These are phyloP conservation scores for Penicillium sp. DNA, from an alignment of 2,329 filamentous ascomycete species.

Conservation along the genomic window DNA sequence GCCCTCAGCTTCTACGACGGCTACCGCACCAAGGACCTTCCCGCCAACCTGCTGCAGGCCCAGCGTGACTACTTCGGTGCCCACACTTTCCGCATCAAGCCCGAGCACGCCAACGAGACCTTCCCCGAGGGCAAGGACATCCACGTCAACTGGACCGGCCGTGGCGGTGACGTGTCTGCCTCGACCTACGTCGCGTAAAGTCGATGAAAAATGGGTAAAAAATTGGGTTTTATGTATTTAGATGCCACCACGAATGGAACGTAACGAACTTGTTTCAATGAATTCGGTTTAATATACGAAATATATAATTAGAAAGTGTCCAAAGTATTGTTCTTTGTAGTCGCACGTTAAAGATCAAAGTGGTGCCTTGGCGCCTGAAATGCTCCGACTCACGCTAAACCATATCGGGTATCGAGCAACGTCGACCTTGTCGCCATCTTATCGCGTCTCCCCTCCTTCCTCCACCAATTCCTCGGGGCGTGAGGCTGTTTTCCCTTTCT, in stretches of 20 bases:
- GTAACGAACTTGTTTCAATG: conserved; percentile 24
- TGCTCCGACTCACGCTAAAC: conserved; percentile 3
- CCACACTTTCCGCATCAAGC: conserved; percentile 87
- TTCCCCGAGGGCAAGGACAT: conserved; percentile 85
- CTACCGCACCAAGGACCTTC: conserved; percentile 94
- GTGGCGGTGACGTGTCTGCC: conserved; percentile 94
- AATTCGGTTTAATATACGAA: conserved; percentile 2
- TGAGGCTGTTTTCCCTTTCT: background rate
- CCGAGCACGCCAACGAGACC: conserved; percentile 71
- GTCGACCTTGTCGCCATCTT: conserved; percentile 16
- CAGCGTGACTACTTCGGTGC: conserved; percentile 99
- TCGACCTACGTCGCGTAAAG: conserved; percentile 94
- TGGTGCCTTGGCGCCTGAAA: conserved; percentile 1
- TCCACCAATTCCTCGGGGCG: conserved; percentile 5
- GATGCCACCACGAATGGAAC: conserved; percentile 27
- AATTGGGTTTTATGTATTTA: conserved; percentile 29
- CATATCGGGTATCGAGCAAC: conserved; percentile 9
- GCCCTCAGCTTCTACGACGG: conserved; percentile 98
- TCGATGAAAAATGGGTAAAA: conserved; percentile 22
- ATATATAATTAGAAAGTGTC: background rate
- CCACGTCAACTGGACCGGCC: conserved; percentile 99
- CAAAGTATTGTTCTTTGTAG: background rate
- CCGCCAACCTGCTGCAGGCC: conserved; percentile 96
- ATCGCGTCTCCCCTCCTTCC: conserved; percentile 14
- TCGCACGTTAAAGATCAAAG: background rate